These are phyloP conservation scores for Xylona heveae DNA, from an alignment of 495 filamentous ascomycete species.

Conservation along the genomic window DNA sequence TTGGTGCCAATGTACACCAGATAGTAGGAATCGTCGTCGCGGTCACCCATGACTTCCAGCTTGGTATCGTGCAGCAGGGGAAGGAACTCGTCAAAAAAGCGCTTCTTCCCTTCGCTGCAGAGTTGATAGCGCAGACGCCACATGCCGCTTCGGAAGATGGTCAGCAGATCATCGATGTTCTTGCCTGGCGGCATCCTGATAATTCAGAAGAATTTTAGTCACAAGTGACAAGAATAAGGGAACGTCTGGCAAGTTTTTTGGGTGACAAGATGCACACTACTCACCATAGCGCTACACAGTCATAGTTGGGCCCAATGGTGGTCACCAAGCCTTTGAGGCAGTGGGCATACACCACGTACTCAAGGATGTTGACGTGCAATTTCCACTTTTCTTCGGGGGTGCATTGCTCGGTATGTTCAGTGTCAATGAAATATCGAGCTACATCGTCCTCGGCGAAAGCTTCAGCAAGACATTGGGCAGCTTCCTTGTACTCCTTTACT, in stretches of 20 bases:
- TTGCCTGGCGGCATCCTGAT: slow-evolving; percentile 58
- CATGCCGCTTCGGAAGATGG: slow-evolving; percentile 47
- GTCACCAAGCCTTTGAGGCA: slow-evolving; percentile 48
- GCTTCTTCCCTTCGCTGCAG: slow-evolving; percentile 40
- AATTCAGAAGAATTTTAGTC: too few species aligned
- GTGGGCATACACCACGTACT: slow-evolving; percentile 51
- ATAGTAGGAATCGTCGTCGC: slow-evolving; percentile 43
- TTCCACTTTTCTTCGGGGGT: slow-evolving; percentile 45
- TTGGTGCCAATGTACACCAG: slow-evolving; percentile 62
- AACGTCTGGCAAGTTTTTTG: not conserved
- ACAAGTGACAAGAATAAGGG: not conserved
- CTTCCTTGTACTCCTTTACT: slow-evolving; percentile 41
- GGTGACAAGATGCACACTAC: slow-evolving; percentile 12
- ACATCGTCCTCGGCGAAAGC: slow-evolving; percentile 59
- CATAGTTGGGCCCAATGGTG: slow-evolving; percentile 50
- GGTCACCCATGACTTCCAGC: slow-evolving; percentile 34
- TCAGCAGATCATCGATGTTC: slow-evolving; percentile 49
- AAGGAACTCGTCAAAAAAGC: slow-evolving; percentile 58
- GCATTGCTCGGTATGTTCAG: slow-evolving; percentile 36
- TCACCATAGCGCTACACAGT: slow-evolving; percentile 59
- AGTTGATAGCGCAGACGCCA: slow-evolving; percentile 53
- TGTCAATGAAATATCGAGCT: slow-evolving; percentile 46
- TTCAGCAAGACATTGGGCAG: slow-evolving; percentile 43
- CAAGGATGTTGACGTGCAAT: slow-evolving; percentile 50
- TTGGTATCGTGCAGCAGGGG: slow-evolving; percentile 58